These are phyloP conservation scores for Coprinopsis sp. DNA, from an alignment of 768 basidiomycete genomes.

Conservation along the genomic window DNA sequence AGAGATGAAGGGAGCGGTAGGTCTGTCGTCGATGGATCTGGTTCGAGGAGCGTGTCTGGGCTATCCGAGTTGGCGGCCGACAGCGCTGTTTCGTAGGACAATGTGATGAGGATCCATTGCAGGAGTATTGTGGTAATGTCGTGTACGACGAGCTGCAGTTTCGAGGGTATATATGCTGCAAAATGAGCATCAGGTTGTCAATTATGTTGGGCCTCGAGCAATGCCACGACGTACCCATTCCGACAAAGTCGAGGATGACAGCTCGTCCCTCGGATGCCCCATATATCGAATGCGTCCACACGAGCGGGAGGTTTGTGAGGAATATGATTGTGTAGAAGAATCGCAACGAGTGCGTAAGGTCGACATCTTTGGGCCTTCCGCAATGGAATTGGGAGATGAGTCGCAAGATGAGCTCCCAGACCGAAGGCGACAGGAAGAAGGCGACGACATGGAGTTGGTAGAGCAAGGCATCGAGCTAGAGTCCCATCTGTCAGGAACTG, in stretches of 20 bases:
- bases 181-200: not conserved
- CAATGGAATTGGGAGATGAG: conserved; percentile 60
- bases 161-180: conserved; percentile 58
- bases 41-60: conserved; percentile 35
- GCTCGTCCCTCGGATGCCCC: conserved; percentile 54
- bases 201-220: not conserved
- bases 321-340: conserved; percentile 60
- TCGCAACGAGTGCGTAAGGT: conserved; percentile 59
- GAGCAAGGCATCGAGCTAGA: conserved; percentile 63
- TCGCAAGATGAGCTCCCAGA: conserved; percentile 52
- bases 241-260: conserved; percentile 74
- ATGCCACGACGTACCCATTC: conserved; percentile 52
- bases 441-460: conserved; percentile 73
- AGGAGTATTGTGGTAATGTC: conserved; percentile 65
- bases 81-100: conserved; percentile 61
- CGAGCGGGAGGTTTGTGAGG: conserved; percentile 50
- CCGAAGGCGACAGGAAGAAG: conserved; percentile 69
- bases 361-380: conserved; percentile 62
- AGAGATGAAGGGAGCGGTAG: conserved; percentile 11
- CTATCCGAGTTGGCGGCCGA: conserved; percentile 34
- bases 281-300: conserved; percentile 58
- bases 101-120: conserved; percentile 60
- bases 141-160: conserved; percentile 56
- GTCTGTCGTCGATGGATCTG: conserved; percentile 14
- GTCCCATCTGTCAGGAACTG: conserved; percentile 7